phyloP scores from a whole-genome alignment of 2,329 filamentous ascomycete species.

The Penicillium sp. region DNA sequence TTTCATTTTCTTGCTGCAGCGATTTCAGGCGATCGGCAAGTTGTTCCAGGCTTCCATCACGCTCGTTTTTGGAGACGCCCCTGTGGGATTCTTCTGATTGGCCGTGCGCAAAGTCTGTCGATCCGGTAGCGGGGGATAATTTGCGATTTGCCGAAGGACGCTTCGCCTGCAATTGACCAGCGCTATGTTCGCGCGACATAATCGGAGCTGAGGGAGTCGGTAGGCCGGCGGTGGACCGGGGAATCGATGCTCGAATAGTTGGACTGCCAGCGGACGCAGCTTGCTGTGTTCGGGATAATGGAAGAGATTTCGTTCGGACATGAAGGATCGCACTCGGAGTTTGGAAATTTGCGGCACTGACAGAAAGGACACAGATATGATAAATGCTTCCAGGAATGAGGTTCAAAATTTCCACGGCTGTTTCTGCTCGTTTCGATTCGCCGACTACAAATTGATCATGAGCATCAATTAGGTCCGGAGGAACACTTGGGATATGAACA shows the following conservation, averaged over 20 bases:
- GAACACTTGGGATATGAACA: not conserved
- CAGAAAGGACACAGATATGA: conserved; percentile 86
- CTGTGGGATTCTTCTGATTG: conserved; percentile 41
- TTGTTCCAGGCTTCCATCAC: conserved; percentile 67
- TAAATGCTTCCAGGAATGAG: conserved; percentile 85
- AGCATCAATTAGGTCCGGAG: conserved; percentile 9
- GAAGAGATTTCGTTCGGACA: conserved; percentile 66
- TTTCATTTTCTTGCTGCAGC: conserved; percentile 79
- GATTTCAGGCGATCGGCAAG: conserved; percentile 77
- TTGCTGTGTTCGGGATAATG: conserved; percentile 36
- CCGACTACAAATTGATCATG: conserved; percentile 60
- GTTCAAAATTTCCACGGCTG: conserved; percentile 85
- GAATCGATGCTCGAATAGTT: conserved; percentile 54
- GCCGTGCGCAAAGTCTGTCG: conserved; percentile 40
- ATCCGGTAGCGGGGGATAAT: conserved; percentile 66
- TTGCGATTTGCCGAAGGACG: conserved; percentile 71
- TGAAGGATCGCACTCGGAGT: conserved; percentile 83
- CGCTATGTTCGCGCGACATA: conserved; percentile 65
- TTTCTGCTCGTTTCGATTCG: conserved; percentile 75
- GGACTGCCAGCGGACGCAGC: conserved; percentile 36
- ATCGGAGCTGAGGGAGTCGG: conserved; percentile 60
- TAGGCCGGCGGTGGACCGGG: conserved; percentile 52
- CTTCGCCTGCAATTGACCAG: conserved; percentile 52
- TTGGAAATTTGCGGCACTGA: conserved; percentile 89
- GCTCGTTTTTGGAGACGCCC: conserved; percentile 48